Evolutionary conservation across 192 early-diverging fungal species (phyloP).

Genomic region (Lobulomyces angularis): DNA sequence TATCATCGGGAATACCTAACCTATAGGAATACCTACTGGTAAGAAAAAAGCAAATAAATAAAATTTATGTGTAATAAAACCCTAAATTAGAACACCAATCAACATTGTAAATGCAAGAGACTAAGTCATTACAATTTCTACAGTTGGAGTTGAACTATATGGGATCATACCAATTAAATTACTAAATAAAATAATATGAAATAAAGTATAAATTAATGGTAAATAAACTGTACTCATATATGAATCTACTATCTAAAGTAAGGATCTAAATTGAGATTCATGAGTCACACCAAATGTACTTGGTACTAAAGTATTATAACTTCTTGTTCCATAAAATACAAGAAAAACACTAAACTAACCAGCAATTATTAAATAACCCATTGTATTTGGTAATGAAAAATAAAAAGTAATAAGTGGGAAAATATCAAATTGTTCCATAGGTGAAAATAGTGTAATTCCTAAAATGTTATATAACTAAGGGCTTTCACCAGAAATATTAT

Average conservation of each 20-base stretch:
- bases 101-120: slow-evolving; percentile 21
- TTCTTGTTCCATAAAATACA: slow-evolving; percentile 11
- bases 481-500: too few species aligned
- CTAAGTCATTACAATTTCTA: slow-evolving; percentile 25
- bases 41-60: slow-evolving; percentile 19
- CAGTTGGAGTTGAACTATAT: slow-evolving; percentile 27
- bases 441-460: too few species aligned
- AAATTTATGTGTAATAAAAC: slow-evolving; percentile 19
- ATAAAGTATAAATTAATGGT: slow-evolving; percentile 24
- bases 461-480: too few species aligned
- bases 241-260: slow-evolving; percentile 16
- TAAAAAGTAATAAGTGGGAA: slow-evolving; percentile 18
- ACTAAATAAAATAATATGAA: slow-evolving; percentile 27
- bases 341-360: slow-evolving; percentile 16
- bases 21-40: slow-evolving; percentile 24
- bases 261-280: slow-evolving; percentile 24
- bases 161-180: slow-evolving; percentile 27
- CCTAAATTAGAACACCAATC: slow-evolving; percentile 19
- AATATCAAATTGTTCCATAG: slow-evolving; percentile 29
- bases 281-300: slow-evolving; percentile 17
- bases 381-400: slow-evolving; percentile 20
- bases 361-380: slow-evolving; percentile 22
- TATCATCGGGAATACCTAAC: slow-evolving; percentile 21
- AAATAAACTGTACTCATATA: slow-evolving; percentile 30
- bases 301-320: slow-evolving; percentile 25